Percentiles rank a stretch among this genome's conserved stretches.
These are phyloP conservation scores for Rhizophlyctis rosea DNA, from an alignment of 192 early-diverging fungal species.

Conservation along the genomic window DNA sequence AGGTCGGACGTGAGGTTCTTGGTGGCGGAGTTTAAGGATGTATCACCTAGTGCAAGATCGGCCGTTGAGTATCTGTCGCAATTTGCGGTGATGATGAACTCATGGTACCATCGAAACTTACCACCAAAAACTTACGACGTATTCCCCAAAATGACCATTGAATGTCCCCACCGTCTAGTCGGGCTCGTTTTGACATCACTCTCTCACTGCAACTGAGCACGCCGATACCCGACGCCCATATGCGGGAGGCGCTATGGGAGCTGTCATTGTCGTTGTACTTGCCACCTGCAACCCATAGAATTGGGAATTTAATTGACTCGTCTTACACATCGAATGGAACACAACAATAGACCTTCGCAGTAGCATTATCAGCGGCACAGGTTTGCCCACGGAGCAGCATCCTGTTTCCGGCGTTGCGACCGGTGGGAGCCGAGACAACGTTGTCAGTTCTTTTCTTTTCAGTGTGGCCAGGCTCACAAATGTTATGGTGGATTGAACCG, in stretches of 20 bases:
- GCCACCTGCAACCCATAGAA: neutral
- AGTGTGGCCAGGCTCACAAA: conserved; percentile 3
- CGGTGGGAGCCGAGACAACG: neutral
- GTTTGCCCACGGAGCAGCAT: conserved; percentile 10
- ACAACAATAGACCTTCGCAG: conserved; percentile 23
- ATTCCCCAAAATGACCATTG: conserved; percentile 10
- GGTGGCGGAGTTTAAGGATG: neutral
- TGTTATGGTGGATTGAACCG: conserved; percentile 6
- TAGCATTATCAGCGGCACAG: conserved; percentile 9
- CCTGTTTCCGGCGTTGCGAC: conserved; percentile 7
- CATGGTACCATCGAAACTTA: neutral
- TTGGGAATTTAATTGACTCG: neutral
- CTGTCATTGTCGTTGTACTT: neutral
- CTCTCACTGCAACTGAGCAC: conserved; percentile 12
- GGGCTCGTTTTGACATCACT: neutral
- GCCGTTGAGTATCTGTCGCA: neutral
- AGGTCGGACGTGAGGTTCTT: neutral
- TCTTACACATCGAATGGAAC: too few relatives aligned
- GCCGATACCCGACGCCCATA: conserved; percentile 10
- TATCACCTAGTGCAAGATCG: neutral
- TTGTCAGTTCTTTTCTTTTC: neutral
- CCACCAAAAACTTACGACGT: conserved; percentile 24
- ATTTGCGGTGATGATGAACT: neutral
- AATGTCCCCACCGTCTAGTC: neutral
- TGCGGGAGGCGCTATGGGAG: neutral